Percentiles rank a stretch among this genome's conserved stretches.
Evolutionary conservation across 345 rosid genomes (phyloP).

Genomic region (Linum lewisii): DNA sequence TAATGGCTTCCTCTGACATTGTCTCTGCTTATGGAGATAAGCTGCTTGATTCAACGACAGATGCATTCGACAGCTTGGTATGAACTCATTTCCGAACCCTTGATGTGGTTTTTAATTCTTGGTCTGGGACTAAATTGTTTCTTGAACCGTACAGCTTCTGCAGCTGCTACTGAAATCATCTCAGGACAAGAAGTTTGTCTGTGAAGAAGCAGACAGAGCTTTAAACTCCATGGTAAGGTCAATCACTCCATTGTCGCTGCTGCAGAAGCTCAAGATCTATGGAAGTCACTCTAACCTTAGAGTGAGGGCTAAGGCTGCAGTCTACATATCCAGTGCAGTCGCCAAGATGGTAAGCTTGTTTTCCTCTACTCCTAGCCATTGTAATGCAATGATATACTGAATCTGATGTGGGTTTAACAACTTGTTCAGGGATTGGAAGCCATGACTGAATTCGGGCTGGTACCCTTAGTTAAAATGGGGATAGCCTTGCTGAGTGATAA

Average conservation of each 20-base stretch:
- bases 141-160: constrained; percentile 31
- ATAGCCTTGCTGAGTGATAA: constrained; percentile 63
- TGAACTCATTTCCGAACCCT: neutral
- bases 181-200: too few species aligned
- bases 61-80: constrained; percentile 64
- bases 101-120: too few species aligned
- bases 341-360: constrained; percentile 56
- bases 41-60: constrained; percentile 36
- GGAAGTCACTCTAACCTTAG: constrained; percentile 34
- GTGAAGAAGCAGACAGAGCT: too few species aligned
- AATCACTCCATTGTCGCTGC: too few species aligned
- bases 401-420: too few species aligned
- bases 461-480: constrained; percentile 40
- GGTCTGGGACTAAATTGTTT: neutral
- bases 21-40: constrained; percentile 57
- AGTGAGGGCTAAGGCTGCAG: constrained; percentile 73
- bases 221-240: too few species aligned
- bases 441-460: constrained; percentile 59
- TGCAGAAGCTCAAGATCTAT: too few species aligned
- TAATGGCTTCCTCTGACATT: constrained; percentile 78
- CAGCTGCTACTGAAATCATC: constrained; percentile 32
- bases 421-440: neutral
- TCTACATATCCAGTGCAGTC: constrained; percentile 40
- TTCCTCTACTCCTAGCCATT: too few species aligned
- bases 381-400: too few species aligned